Base-by-base conservation (phyloP, 2,329 filamentous ascomycete species). In the Fusarium luffae region DNA sequence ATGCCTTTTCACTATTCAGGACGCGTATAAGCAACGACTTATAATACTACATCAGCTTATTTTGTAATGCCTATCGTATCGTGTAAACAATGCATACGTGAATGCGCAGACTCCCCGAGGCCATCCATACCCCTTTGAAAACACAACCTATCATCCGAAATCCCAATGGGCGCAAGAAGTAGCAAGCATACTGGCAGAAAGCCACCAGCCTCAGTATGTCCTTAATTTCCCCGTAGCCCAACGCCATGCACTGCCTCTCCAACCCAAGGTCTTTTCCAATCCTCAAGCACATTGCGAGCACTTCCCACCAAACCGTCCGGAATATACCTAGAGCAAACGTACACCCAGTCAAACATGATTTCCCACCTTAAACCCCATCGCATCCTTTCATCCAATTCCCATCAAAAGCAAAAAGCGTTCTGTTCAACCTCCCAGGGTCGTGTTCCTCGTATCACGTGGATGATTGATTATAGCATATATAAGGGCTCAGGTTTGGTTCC, bases 201-300 rank as follows among this genome's bases (percentile, higher is more conserved):
- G 28, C 55, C 48, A 48, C 64, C 65, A 46, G 46, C 49, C 47
- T 63, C 63, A 55, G 42, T 52, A 40, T 57, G 48, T 59, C 62
- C 51, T 46, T 66, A 60, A 61, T 60, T 66, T 63, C 61, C 60
- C 72, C 52, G 21, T 62, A 67, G 60, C 55, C 69, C 63, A 75
- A 75, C 74, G 74, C 74, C 74, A 67, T 63, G 51, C 65, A 62
- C 62, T 66, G 44, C 54, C 54, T 69, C 73, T 63, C 59, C 50
- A 40, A 43, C 54, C 54, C 41, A 49, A 59, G 67, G 51, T 54
- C 56, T 69, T 70, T 71, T 56, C 66, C 60, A 54, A 66, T 48
- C 66, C 66, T 42, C 57, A 59, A 58, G 46, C 67, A 52, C 54
- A 58, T 65, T 54, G 16, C 23, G 40, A 59, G 60, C 54, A 66